Conservation (phyloP, 1,284 basidiomycete species). For the Tranzscheliella williamsii region DNA sequence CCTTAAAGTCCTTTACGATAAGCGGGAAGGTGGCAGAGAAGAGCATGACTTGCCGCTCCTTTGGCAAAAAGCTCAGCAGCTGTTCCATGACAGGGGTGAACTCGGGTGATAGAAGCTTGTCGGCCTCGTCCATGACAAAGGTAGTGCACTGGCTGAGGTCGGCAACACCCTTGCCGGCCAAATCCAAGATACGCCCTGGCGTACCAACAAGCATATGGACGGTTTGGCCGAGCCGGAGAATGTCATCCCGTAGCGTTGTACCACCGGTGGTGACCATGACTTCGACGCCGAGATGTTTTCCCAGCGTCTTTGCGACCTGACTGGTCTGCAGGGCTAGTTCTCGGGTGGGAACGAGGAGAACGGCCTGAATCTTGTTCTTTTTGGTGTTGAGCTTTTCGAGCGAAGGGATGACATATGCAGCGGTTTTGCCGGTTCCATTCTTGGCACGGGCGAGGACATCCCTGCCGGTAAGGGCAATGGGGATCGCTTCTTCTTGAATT, state of each 20-base stretch:
- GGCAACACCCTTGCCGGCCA: constrained; percentile 89
- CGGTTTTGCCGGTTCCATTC: constrained; percentile 73
- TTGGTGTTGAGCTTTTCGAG: constrained; percentile 87
- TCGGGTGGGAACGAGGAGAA: constrained; percentile 60
- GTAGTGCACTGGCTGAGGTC: constrained; percentile 92
- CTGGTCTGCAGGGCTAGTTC: constrained; percentile 71
- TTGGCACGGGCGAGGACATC: constrained; percentile 72
- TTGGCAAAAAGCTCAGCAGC: constrained; percentile 80
- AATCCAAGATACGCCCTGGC: constrained; percentile 91
- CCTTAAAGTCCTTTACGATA: constrained; percentile 99
- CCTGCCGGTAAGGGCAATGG: constrained; percentile 69
- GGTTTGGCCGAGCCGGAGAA: constrained; percentile 78
- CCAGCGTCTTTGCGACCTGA: constrained; percentile 95
- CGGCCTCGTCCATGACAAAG: constrained; percentile 86
- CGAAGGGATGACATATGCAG: constrained; percentile 95
- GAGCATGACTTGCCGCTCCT: constrained; percentile 93
- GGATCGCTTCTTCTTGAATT: constrained; percentile 87
- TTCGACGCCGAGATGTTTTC: constrained; percentile 91
- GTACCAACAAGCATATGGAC: constrained; percentile 98
- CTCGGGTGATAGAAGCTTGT: constrained; percentile 95
- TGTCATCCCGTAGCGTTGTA: constrained; percentile 96
- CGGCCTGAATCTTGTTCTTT: constrained; percentile 81
- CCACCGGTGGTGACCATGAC: constrained; percentile 99
- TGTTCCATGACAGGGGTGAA: constrained; percentile 99
- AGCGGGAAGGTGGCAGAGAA: constrained; percentile 99